A percentile compares a stretch with the other conserved stretches of the same genome.
These are phyloP conservation scores for Pseudogymnoascus sp. DNA, from an alignment of 2,329 filamentous ascomycete genomes.

Conservation along the genomic window DNA sequence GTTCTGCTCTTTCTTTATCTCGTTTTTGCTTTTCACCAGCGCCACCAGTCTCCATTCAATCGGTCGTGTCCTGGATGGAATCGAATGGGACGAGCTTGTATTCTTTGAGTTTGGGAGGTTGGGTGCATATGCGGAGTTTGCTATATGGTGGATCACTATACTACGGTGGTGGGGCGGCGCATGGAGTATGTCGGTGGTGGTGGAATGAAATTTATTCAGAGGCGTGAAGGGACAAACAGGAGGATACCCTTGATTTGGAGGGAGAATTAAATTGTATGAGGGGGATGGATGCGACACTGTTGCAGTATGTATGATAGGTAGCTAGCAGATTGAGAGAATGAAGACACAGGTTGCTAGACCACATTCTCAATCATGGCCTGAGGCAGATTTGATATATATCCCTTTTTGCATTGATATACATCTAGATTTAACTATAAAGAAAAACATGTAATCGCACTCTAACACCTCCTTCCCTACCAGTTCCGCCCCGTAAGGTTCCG, in stretches of 20 bases:
- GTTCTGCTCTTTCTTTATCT: not conserved
- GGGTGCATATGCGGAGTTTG: slow-evolving; percentile 5
- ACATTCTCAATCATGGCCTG: not conserved
- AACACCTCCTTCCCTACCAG: not conserved
- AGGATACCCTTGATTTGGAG: not conserved
- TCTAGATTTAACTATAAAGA: not conserved
- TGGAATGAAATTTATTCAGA: not conserved
- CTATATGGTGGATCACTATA: not conserved
- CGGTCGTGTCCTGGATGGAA: not conserved
- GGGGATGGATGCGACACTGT: not conserved
- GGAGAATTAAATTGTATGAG: not conserved
- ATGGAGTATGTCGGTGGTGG: not conserved
- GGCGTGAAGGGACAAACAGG: not conserved
- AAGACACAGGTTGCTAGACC: not conserved
- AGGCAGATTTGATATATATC: not conserved
- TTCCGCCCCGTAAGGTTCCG: not conserved
- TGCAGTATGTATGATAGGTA: not conserved
- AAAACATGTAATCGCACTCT: slow-evolving; percentile 4
- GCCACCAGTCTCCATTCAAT: not conserved
- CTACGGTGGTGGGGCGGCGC: not conserved
- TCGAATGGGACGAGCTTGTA: not conserved
- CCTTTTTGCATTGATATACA: slow-evolving; percentile 1
- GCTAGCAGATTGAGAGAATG: not conserved
- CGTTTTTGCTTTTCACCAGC: not conserved
- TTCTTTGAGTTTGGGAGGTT: slow-evolving; percentile 1